These are phyloP conservation scores for Houttuynia cordata DNA, from an alignment of 164 flowering plant genomes.

Conservation along the genomic window DNA sequence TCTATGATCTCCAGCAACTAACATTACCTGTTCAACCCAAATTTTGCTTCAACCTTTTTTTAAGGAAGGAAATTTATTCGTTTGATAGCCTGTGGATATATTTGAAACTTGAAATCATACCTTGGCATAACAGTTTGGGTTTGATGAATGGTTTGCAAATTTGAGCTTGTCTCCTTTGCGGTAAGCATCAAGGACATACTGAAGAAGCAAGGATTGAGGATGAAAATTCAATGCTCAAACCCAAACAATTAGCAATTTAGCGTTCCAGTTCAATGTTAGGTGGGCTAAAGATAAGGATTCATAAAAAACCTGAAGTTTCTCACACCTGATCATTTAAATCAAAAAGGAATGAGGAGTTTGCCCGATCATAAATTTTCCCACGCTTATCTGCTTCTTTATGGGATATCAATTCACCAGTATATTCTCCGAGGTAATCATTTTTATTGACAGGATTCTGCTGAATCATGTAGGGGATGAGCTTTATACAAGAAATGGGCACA, in stretches of 20 bases:
- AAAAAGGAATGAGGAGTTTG: conserved; percentile 89
- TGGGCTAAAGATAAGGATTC: neutral
- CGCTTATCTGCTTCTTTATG: conserved; percentile 97
- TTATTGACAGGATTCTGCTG: conserved; percentile 74
- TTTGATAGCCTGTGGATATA: neutral
- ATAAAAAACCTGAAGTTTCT: neutral
- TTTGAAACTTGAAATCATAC: conserved; percentile 20
- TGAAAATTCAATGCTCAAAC: neutral
- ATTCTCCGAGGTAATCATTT: conserved; percentile 96
- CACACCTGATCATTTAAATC: conserved; percentile 93
- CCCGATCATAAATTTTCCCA: conserved; percentile 91
- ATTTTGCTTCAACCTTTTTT: neutral
- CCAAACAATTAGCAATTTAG: neutral
- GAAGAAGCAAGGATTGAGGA: conserved; percentile 10
- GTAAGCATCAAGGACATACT: conserved; percentile 93
- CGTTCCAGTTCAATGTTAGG: neutral
- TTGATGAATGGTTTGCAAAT: conserved; percentile 92
- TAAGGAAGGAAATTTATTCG: neutral
- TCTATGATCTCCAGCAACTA: conserved; percentile 95
- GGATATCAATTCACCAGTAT: conserved; percentile 91
- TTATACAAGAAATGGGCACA: conserved; percentile 3
- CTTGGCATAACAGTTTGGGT: conserved; percentile 93
- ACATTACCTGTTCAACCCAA: conserved; percentile 52
- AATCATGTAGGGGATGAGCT: conserved; percentile 11
- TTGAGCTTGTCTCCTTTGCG: conserved; percentile 98